Evolutionary conservation across 169 alveolate genomes (phyloP).

Genomic region (Besnoitia besnoiti): DNA sequence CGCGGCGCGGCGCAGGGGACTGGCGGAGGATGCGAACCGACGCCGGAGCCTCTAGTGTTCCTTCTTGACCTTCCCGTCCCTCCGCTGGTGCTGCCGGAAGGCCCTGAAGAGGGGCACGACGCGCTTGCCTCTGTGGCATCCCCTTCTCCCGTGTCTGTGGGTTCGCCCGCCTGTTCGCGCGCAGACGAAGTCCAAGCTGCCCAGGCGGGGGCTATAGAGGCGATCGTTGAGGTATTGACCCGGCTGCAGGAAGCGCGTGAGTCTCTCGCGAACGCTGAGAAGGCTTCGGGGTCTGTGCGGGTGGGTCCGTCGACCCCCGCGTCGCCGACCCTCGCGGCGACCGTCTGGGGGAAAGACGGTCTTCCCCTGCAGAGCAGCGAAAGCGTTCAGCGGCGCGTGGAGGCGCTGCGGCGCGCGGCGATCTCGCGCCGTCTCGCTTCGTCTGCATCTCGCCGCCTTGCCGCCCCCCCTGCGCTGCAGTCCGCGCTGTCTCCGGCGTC

Average conservation of each 20-base stretch:
- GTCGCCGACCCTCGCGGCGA: neutral
- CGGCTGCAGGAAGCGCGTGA: slow-evolving; percentile 11
- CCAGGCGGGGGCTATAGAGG: neutral
- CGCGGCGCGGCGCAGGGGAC: neutral
- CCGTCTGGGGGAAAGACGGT: neutral
- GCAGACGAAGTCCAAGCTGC: neutral
- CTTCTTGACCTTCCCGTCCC: slow-evolving; percentile 27
- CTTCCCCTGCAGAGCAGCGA: slow-evolving; percentile 32
- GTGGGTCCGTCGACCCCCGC: neutral
- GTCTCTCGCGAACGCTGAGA: neutral
- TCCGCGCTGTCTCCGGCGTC: neutral
- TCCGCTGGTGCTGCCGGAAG: neutral
- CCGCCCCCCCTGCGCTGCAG: neutral
- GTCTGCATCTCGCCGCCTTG: neutral
- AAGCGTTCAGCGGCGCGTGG: neutral
- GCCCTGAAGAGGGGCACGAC: neutral
- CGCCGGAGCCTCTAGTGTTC: slow-evolving; percentile 3
- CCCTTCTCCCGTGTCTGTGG: neutral
- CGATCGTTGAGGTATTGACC: neutral
- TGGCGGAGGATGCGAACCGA: neutral
- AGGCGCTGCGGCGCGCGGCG: neutral
- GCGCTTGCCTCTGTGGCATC: neutral
- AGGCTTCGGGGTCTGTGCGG: neutral
- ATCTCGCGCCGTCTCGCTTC: neutral
- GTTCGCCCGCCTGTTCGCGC: neutral